phyloP scores from a whole-genome alignment of 768 basidiomycete species.

The Piloderma croceum region DNA sequence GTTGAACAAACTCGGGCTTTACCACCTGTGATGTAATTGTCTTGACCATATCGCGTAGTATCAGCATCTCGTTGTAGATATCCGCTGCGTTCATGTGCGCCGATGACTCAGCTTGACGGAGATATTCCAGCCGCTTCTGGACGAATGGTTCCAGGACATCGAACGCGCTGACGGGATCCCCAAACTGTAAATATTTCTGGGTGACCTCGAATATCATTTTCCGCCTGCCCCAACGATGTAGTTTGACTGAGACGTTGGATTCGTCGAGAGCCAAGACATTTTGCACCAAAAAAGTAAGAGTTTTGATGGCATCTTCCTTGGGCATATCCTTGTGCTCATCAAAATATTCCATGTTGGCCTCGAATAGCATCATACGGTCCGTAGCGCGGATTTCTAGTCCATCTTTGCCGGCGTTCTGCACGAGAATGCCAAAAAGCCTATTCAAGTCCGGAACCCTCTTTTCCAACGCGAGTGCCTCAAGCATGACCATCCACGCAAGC shows the following conservation, averaged over 20 bases:
- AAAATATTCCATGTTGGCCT: constrained; percentile 35
- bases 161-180: too few species aligned
- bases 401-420: constrained; percentile 30
- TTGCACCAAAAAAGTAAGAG: constrained; percentile 28
- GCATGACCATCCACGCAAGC: constrained; percentile 52
- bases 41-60: too few species aligned
- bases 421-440: constrained; percentile 40
- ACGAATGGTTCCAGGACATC: too few species aligned
- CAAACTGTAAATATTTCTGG: too few species aligned
- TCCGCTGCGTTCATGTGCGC: too few species aligned
- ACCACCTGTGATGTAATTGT: not conserved
- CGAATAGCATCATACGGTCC: constrained; percentile 40
- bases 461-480: constrained; percentile 48
- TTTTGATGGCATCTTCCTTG: constrained; percentile 6
- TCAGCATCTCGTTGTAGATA: too few species aligned
- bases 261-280: too few species aligned
- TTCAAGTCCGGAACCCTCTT: constrained; percentile 52
- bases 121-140: too few species aligned
- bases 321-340: constrained; percentile 14
- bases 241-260: too few species aligned
- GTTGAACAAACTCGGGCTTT: too few species aligned
- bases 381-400: constrained; percentile 27
- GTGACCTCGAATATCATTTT: too few species aligned
- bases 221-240: constrained; percentile 14
- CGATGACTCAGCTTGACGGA: too few species aligned